These are phyloP conservation scores for Tolypocladium sp. DNA, from an alignment of 2,329 filamentous ascomycete species.

Conservation along the genomic window DNA sequence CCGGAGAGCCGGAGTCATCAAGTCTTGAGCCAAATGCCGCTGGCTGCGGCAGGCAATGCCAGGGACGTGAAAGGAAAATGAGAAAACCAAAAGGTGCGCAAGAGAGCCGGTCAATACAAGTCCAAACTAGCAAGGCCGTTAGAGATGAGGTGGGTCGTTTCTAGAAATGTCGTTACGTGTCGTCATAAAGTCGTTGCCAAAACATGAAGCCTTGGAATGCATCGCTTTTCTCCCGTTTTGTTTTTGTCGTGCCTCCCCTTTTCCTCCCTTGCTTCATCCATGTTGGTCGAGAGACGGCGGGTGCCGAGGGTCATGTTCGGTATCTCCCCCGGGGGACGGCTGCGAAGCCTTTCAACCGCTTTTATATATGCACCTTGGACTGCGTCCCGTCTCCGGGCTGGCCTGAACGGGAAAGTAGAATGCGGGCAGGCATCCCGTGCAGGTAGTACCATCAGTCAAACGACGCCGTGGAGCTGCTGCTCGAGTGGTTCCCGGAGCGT, in stretches of 20 bases:
- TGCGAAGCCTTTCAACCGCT: conserved; percentile 29
- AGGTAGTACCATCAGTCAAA: conserved; percentile 35
- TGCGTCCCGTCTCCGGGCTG: conserved; percentile 1
- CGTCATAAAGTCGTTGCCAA: conserved; percentile 16
- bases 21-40: not conserved
- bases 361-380: conserved; percentile 13
- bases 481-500: conserved; percentile 49
- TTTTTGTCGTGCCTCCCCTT: conserved; percentile 1
- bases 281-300: conserved; percentile 4
- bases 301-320: conserved; percentile 10
- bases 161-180: conserved; percentile 13
- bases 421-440: not conserved
- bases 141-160: conserved; percentile 3
- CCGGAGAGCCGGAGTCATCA: not conserved
- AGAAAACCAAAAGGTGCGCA: not conserved
- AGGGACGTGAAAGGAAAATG: not conserved
- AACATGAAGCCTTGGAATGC: conserved; percentile 5
- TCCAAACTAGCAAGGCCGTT: conserved; percentile 2
- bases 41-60: not conserved
- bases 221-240: conserved; percentile 3
- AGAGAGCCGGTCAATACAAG: not conserved
- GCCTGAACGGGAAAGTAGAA: not conserved
- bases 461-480: conserved; percentile 53
- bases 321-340: conserved; percentile 21
- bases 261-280: conserved; percentile 2